phyloP scores from a whole-genome alignment of 2,329 filamentous ascomycete genomes.

The Colletotrichum chlorophyti region DNA sequence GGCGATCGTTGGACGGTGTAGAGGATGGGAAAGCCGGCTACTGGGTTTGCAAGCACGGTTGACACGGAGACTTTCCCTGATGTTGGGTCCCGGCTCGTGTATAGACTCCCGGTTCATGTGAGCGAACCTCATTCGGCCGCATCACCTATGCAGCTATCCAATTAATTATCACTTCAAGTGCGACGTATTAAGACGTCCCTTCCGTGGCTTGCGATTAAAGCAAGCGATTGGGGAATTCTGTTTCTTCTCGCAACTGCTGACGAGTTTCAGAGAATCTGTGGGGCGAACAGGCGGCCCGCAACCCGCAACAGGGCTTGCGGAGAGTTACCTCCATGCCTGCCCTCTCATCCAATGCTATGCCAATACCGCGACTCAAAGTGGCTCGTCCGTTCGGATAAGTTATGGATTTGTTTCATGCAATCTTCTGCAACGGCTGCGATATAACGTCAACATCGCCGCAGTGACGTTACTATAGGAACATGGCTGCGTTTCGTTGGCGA shows the following conservation, averaged over 20 bases:
- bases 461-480: too few species aligned
- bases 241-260: constrained; percentile 3
- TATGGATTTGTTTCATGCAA: too few species aligned
- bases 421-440: too few species aligned
- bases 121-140: not conserved
- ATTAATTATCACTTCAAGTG: constrained; percentile 20
- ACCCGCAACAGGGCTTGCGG: constrained; percentile 1
- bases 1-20: constrained; percentile 12
- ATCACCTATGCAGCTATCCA: constrained; percentile 6
- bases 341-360: not conserved
- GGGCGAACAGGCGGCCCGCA: not conserved
- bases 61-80: not conserved
- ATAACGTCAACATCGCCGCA: too few species aligned
- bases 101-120: constrained; percentile 6
- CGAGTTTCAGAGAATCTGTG: constrained; percentile 2
- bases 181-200: not conserved
- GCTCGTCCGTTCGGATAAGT: too few species aligned
- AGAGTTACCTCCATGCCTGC: constrained; percentile 1
- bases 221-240: not conserved
- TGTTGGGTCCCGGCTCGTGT: not conserved
- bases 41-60: constrained; percentile 28
- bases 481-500: too few species aligned
- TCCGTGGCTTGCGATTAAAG: not conserved
- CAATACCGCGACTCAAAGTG: not conserved
- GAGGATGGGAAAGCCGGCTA: constrained; percentile 13